Evolutionary conservation across 2,329 filamentous ascomycete genomes (phyloP), one percentile per base, ranked within the genome.

Genomic region (Aspergillus spinulosporus): DNA sequence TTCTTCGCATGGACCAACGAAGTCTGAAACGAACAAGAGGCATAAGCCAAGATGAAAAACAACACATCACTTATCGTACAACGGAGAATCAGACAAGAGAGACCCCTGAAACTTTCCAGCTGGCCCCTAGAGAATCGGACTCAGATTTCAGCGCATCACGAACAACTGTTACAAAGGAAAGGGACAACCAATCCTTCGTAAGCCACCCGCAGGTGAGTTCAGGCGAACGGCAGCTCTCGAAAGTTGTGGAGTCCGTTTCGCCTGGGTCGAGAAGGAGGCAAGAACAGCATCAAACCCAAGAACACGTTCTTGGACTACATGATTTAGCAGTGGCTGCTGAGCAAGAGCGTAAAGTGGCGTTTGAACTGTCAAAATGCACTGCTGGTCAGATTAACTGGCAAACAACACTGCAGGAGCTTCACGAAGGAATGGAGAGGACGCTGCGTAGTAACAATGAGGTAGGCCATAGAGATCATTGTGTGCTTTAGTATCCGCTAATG

Each of bases 371-470:
- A 37, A 28, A 49, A 40, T 40, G n/a, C 11, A 12, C 28, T 34
- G 21, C 45, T 21, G 8, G 40, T 14, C 45, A 47, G 28, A 39
- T 29, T 39, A 47, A 53, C n/a, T 37, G 44, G 50, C 54, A 46
- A 39, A 49, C 46, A 54, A 28, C 45, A 12, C 36, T 63, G 28
- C 59, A 58, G 11, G 49, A 52, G 49, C 32, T 59, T 6, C 57
- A 57, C n/a, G 44, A 50, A 21, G 59, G 53, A 43, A 59, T 65
- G 7, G 62, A 67, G 40, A 57, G 62, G 42, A 63, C 70, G 26
- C 58, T 73, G 14, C 39, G 64, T 14, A 59, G 65, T 47, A 70
- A 66, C 2, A 69, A 65, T 40, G 57, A 66, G 53, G 72, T 73
- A 61, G 61, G 69, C 60, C n/a, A n/a, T 32, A 5, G 14, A 60